Base-by-base conservation (phyloP, 1,284 basidiomycete genomes). In the Fistulinella staudtii region DNA sequence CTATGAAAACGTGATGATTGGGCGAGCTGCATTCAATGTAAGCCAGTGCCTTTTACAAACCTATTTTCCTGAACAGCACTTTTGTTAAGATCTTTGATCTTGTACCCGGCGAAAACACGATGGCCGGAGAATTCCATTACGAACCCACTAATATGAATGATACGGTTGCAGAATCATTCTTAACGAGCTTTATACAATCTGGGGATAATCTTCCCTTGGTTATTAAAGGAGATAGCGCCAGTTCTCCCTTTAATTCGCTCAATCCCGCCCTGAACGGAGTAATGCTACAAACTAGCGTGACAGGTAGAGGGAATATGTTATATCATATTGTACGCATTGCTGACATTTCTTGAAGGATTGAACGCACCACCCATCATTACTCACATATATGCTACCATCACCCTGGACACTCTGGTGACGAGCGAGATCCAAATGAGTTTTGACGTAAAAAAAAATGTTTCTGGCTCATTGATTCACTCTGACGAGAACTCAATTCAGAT, bases 51-150 rank as follows among this genome's bases (percentile, higher is more conserved):
- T 37, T 45, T 56, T 17, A n/a, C n/a, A n/a, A n/a, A n/a, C n/a
- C n/a, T n/a, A n/a, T n/a, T n/a, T n/a, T n/a, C n/a, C n/a, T 40
- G 8, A 45, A 39, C 18, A 10, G n/a, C n/a, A 9, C n/a, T 17
- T 23, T 28, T 30, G 0, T 15, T 17, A 42, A 84, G 78, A 56
- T 68, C 9, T 79, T 84, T 47, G 58, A 80, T 52, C 69, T 89
- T 29, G 64, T 73, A 23, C 81, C 83, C 0, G 85, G 85, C 41
- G 59, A 69, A 46, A 85, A 86, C 52, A 53, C 56, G 3, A 57
- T 81, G 20, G 45, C 68, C 0, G 68, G 82, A 5, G 79, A 84
- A 56, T 87, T 89, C 70, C 80, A 74, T 49, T 89, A 88, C 54
- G 63, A 72, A 51, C 85, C 86, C 1, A 69, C 68, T 8, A 65